Percentiles rank a stretch among this genome's conserved stretches.
phyloP scores from a whole-genome alignment of 2,329 filamentous ascomycete species.

The Cadophora malorum region DNA sequence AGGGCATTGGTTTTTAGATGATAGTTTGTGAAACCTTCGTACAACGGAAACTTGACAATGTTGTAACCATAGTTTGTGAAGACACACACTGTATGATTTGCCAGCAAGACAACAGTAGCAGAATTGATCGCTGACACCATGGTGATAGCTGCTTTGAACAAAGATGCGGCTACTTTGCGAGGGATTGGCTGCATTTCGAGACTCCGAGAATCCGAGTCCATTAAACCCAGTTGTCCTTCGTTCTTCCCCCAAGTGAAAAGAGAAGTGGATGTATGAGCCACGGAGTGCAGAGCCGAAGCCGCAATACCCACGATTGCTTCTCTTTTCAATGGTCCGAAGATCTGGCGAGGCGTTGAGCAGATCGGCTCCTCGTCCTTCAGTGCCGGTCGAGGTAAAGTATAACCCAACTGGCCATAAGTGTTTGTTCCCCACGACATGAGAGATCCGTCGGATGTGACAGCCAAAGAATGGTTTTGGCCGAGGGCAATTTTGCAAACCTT shows the following conservation, averaged over 20 bases:
- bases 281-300: slow-evolving; percentile 90
- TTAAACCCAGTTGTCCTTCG: slow-evolving; percentile 88
- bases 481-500: slow-evolving; percentile 80
- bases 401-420: slow-evolving; percentile 83
- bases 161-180: slow-evolving; percentile 84
- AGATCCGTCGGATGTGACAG: slow-evolving; percentile 84
- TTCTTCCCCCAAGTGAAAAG: slow-evolving; percentile 97
- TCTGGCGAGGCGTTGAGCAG: slow-evolving; percentile 81
- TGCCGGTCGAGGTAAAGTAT: slow-evolving; percentile 70
- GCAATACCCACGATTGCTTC: slow-evolving; percentile 82
- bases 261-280: slow-evolving; percentile 80
- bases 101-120: slow-evolving; percentile 84
- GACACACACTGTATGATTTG: slow-evolving; percentile 88
- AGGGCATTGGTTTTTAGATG: slow-evolving; percentile 71
- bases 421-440: slow-evolving; percentile 96
- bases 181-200: slow-evolving; percentile 83
- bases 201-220: slow-evolving; percentile 93
- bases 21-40: slow-evolving; percentile 73
- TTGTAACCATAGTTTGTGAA: slow-evolving; percentile 97
- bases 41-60: slow-evolving; percentile 81
- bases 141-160: slow-evolving; percentile 74
- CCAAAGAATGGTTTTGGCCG: slow-evolving; percentile 90
- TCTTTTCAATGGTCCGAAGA: slow-evolving; percentile 90
- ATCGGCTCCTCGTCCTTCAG: slow-evolving; percentile 83
- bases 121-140: slow-evolving; percentile 89